Conservation (phyloP, 2,329 filamentous ascomycete species). For the Pseudogymnoascus sp. region DNA sequence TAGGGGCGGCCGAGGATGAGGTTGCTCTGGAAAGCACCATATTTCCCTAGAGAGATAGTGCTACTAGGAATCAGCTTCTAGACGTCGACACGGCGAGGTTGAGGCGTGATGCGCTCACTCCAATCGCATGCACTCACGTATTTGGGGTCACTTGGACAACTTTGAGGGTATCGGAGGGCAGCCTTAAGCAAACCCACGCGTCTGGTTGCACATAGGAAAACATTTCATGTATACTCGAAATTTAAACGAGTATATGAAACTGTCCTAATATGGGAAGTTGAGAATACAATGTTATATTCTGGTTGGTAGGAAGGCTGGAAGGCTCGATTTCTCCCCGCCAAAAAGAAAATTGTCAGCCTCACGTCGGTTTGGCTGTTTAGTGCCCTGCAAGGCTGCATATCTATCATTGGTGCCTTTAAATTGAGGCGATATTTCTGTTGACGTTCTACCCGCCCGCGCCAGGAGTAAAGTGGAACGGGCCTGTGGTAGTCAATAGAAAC, state of each 20-base stretch:
- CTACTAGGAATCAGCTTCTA: constrained; percentile 39
- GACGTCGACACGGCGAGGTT: constrained; percentile 14
- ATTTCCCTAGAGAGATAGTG: constrained; percentile 83
- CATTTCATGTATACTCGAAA: constrained; percentile 19
- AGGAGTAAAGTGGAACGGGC: neutral
- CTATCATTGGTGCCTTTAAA: neutral
- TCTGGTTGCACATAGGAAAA: constrained; percentile 43
- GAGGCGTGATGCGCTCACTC: constrained; percentile 19
- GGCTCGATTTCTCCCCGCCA: constrained; percentile 5
- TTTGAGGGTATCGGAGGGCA: constrained; percentile 50
- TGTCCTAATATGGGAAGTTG: neutral
- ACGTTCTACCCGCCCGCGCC: neutral
- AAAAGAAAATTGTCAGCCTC: constrained; percentile 9
- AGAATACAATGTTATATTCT: neutral
- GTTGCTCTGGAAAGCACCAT: constrained; percentile 83
- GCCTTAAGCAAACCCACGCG: constrained; percentile 50
- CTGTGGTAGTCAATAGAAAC: neutral
- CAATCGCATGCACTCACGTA: constrained; percentile 39
- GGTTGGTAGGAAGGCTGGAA: neutral
- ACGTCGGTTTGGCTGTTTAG: neutral
- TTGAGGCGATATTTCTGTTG: neutral
- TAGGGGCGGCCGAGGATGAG: constrained; percentile 86
- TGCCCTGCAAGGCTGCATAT: neutral
- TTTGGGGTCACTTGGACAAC: constrained; percentile 52
- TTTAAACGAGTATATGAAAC: neutral